Percentiles rank a stretch among this genome's conserved stretches.
phyloP scores from a whole-genome alignment of 352 stramenopile genomes.

The Globisporangium carolinianum region DNA sequence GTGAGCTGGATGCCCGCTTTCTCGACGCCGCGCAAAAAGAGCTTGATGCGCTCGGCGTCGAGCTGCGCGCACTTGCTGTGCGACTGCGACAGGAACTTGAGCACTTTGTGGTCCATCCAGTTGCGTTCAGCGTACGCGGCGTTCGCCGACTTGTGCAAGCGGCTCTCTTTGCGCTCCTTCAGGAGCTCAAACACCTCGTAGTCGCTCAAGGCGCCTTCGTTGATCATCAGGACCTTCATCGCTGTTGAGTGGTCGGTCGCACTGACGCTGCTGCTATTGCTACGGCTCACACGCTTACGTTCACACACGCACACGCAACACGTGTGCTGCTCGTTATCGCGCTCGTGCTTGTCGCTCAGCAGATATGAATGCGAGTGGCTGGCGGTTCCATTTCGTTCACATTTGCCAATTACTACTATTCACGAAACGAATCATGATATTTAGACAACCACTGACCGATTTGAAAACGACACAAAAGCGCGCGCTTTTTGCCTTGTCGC shows the following conservation, averaged over 20 bases:
- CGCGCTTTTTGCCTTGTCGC: background rate
- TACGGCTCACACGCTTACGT: too few species aligned
- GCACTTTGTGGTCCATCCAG: constrained; percentile 88
- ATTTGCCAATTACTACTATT: background rate
- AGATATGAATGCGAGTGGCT: background rate
- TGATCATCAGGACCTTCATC: constrained; percentile 84
- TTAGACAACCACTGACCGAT: constrained; percentile 6
- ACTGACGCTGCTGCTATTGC: too few species aligned
- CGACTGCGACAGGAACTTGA: constrained; percentile 78
- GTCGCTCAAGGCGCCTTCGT: constrained; percentile 75
- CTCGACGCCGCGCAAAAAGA: constrained; percentile 51
- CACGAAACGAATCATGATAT: constrained; percentile 5
- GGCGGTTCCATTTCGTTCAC: background rate
- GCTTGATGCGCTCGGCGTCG: constrained; percentile 38
- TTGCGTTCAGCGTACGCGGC: constrained; percentile 80
- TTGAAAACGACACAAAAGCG: constrained; percentile 5
- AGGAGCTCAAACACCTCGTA: constrained; percentile 76
- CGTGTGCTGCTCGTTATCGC: too few species aligned
- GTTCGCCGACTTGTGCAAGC: constrained; percentile 69
- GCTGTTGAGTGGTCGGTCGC: background rate
- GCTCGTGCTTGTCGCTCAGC: too few species aligned
- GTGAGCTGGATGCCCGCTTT: constrained; percentile 44
- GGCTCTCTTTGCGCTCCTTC: constrained; percentile 72
- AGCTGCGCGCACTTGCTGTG: constrained; percentile 54
- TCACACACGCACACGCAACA: too few species aligned